Base-by-base conservation (phyloP, 495 filamentous ascomycete genomes). In the Neurospora africana region DNA sequence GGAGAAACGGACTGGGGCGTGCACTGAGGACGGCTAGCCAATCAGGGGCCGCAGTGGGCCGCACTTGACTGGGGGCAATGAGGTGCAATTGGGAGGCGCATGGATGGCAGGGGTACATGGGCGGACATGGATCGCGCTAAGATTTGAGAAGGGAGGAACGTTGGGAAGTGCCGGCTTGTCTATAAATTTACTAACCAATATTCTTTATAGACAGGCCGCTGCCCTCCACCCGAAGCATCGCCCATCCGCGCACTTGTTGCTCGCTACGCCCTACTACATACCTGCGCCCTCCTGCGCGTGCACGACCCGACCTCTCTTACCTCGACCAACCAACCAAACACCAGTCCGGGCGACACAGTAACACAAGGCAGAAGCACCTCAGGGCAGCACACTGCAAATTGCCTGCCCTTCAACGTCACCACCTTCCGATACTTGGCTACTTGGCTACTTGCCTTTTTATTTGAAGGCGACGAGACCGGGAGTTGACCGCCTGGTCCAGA, bases 141-240 rank as follows among this genome's bases (percentile, higher is more conserved):
- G 73, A 77, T 75, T 72, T 75, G 78, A 70, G 53, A 65, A 71
- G 73, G 75, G 73, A 77, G 74, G 75, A 71, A 75, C 75, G 76
- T 78, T 78, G 73, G 78, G 75, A 76, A 77, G 70, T 68, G 72
- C 74, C 68, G 69, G 78, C 74, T 65, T 79, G 80, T 81, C 78
- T 81, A 81, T 80, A 81, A 81, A 81, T 79, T 77, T 79, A 78
- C 53, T 65, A 78, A 78, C 76, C 77, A 76, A 79, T 77, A 78
- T 77, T 80, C 75, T 79, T 79, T 81, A 81, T 77, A 81, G 79
- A 77, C 78, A 69, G 75, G 72, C 71, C 76, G 68, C 74, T 76
- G 79, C 80, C 80, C 80, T 79, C 80, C 79, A 79, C 79, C 79
- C 75, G 77, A 81, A 72, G 67, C 53, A 65, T 65, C 53, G 53